Percentiles rank a stretch among this genome's conserved stretches.
These are phyloP conservation scores for Kluyveromyces aestuarii DNA, from an alignment of 805 yeast genomes.

Conservation along the genomic window DNA sequence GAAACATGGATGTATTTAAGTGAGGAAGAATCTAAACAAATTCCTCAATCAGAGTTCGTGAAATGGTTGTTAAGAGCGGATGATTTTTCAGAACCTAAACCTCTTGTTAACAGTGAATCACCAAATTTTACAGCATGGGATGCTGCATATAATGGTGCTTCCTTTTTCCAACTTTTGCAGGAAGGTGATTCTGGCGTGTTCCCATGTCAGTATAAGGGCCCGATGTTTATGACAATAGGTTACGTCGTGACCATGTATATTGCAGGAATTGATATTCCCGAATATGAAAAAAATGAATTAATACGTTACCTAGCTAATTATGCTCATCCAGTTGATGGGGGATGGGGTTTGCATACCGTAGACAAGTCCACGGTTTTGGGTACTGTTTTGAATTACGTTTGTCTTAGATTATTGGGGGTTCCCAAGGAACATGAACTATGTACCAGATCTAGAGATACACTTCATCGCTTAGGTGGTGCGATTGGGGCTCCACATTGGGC, in stretches of 20 bases:
- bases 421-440: slow-evolving; percentile 67
- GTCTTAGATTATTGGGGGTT: slow-evolving; percentile 73
- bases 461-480: slow-evolving; percentile 80
- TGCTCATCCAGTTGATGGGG: slow-evolving; percentile 98
- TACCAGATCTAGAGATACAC: slow-evolving; percentile 60
- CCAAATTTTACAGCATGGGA: slow-evolving; percentile 37
- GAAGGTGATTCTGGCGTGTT: slow-evolving; percentile 72
- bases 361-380: slow-evolving; percentile 96
- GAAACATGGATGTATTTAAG: slow-evolving; percentile 70
- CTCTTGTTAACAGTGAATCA: slow-evolving; percentile 18
- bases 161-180: slow-evolving; percentile 61
- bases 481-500: slow-evolving; percentile 95
- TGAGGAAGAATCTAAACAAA: slow-evolving; percentile 30
- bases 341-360: slow-evolving; percentile 93
- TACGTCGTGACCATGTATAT: slow-evolving; percentile 68
- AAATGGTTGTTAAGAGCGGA: slow-evolving; percentile 44
- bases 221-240: slow-evolving; percentile 95
- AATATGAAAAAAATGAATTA: slow-evolving; percentile 56
- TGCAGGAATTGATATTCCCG: slow-evolving; percentile 59
- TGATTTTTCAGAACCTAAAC: slow-evolving; percentile 31
- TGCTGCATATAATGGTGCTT: slow-evolving; percentile 67
- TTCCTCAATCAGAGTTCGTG: slow-evolving; percentile 46
- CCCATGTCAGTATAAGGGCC: slow-evolving; percentile 93
- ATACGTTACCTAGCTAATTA: slow-evolving; percentile 82
- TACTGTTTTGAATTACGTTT: slow-evolving; percentile 77